Percentiles rank a stretch among this genome's conserved stretches.
Conservation (phyloP, 352 stramenopile species). For the Globisporangium heterothallicum region DNA sequence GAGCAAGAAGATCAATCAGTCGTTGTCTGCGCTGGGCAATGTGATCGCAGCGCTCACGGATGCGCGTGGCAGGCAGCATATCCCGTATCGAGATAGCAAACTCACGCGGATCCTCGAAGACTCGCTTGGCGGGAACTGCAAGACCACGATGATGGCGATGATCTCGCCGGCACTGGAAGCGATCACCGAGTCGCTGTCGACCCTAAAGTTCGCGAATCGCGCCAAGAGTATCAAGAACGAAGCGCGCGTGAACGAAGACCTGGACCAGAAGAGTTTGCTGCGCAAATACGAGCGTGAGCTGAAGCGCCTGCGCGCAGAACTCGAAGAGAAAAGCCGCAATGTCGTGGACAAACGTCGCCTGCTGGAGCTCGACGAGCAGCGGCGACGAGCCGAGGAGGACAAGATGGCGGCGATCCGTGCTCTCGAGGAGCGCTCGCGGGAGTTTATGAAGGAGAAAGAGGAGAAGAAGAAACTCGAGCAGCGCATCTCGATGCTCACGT, state of each 20-base stretch:
- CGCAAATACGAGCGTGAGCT: conserved; percentile 95
- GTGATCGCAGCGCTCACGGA: conserved; percentile 90
- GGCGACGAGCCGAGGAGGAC: conserved; percentile 88
- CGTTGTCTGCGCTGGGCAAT: conserved; percentile 86
- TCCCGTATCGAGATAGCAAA: conserved; percentile 92
- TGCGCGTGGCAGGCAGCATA: conserved; percentile 82
- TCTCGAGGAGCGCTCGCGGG: conserved; percentile 84
- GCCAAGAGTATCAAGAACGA: conserved; percentile 93
- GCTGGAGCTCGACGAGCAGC: conserved; percentile 87
- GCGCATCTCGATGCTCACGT: conserved; percentile 88
- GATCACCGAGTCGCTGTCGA: conserved; percentile 90
- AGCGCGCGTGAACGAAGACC: conserved; percentile 88
- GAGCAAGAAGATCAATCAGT: conserved; percentile 93
- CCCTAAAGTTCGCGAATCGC: conserved; percentile 93
- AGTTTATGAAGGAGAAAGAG: conserved; percentile 95
- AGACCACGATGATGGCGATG: conserved; percentile 96
- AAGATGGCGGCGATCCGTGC: conserved; percentile 93
- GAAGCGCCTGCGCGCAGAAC: conserved; percentile 87
- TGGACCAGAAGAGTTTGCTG: conserved; percentile 91
- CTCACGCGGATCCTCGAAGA: conserved; percentile 91
- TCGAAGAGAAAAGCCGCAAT: conserved; percentile 90
- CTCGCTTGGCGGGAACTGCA: conserved; percentile 90
- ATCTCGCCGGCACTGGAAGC: conserved; percentile 87
- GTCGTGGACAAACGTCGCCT: conserved; percentile 92
- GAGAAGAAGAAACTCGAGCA: conserved; percentile 94